These are phyloP conservation scores for Starmerella scarabaei DNA, from an alignment of 805 yeast species.

Conservation along the genomic window DNA sequence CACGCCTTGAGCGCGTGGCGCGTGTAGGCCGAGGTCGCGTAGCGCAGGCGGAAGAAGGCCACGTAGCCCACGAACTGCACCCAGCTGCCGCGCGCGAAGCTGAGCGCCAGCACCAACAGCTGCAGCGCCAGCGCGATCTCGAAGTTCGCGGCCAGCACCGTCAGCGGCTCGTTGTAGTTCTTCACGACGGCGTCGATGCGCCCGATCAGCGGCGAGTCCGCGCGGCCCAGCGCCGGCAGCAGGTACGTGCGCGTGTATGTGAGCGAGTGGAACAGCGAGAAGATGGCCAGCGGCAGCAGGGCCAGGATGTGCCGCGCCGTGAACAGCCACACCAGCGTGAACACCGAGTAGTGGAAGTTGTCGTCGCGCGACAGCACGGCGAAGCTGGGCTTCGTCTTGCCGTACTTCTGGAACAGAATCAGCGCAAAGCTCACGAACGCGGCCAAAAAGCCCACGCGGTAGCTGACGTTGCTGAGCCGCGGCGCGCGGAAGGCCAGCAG, in stretches of 20 bases:
- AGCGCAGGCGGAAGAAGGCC: constrained; percentile 62
- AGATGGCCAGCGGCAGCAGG: constrained; percentile 59
- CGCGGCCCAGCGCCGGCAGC: constrained; percentile 45
- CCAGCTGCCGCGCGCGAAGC: constrained; percentile 55
- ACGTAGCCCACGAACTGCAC: constrained; percentile 36
- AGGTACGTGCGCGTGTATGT: constrained; percentile 53
- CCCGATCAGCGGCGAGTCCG: constrained; percentile 22
- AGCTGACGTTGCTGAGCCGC: constrained; percentile 35
- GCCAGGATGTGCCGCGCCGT: constrained; percentile 51
- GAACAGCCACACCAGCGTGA: constrained; percentile 44
- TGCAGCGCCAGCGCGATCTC: constrained; percentile 37
- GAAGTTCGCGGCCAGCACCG: constrained; percentile 46
- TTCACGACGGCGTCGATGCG: constrained; percentile 36
- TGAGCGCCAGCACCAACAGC: constrained; percentile 32
- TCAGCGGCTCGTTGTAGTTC: constrained; percentile 44
- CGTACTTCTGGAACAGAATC: constrained; percentile 49
- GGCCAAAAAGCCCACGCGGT: constrained; percentile 48
- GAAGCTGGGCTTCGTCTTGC: constrained; percentile 18
- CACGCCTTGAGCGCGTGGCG: constrained; percentile 53
- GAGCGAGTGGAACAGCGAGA: constrained; percentile 70
- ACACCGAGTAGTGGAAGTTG: constrained; percentile 56
- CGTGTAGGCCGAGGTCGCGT: constrained; percentile 60
- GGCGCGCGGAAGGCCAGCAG: constrained; percentile 15
- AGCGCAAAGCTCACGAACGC: constrained; percentile 64
- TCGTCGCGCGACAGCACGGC: constrained; percentile 37